phyloP scores from a whole-genome alignment of 164 flowering plant species.

The Aristolochia contorta region DNA sequence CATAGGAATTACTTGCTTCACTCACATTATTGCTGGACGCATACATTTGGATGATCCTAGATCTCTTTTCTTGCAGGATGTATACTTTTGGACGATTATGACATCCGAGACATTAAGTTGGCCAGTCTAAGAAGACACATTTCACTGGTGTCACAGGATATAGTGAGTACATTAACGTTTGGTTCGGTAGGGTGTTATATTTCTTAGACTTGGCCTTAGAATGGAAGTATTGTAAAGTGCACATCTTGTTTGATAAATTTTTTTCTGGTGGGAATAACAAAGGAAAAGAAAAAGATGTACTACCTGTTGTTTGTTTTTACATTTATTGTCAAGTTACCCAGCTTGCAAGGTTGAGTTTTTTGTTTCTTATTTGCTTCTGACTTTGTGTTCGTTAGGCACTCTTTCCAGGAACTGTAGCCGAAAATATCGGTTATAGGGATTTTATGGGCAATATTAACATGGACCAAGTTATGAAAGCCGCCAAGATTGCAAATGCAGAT shows the following conservation, averaged over 20 bases:
- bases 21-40: slow-evolving; percentile 28
- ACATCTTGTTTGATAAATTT: too few species aligned
- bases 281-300: too few species aligned
- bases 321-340: too few species aligned
- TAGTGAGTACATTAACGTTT: slow-evolving; percentile 39
- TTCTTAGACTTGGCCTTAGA: too few species aligned
- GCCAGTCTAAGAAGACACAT: slow-evolving; percentile 75
- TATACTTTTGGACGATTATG: slow-evolving; percentile 50
- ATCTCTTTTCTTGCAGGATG: slow-evolving; percentile 28
- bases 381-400: slow-evolving; percentile 40
- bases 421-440: slow-evolving; percentile 93
- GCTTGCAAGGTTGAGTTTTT: too few species aligned
- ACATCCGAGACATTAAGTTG: slow-evolving; percentile 40
- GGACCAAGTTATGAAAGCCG: slow-evolving; percentile 63
- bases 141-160: slow-evolving; percentile 89
- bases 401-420: slow-evolving; percentile 90
- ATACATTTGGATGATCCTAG: slow-evolving; percentile 48
- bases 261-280: too few species aligned
- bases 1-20: slow-evolving; percentile 1
- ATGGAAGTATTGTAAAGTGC: too few species aligned
- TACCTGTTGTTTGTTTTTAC: too few species aligned
- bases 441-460: slow-evolving; percentile 54
- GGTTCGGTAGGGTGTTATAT: too few species aligned
- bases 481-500: slow-evolving; percentile 80
- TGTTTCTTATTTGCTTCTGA: too few species aligned